Evolutionary conservation across 2,329 filamentous ascomycete species (phyloP), one percentile per base, ranked within the genome.

Genomic region (Phaeomoniella chlamydospora): DNA sequence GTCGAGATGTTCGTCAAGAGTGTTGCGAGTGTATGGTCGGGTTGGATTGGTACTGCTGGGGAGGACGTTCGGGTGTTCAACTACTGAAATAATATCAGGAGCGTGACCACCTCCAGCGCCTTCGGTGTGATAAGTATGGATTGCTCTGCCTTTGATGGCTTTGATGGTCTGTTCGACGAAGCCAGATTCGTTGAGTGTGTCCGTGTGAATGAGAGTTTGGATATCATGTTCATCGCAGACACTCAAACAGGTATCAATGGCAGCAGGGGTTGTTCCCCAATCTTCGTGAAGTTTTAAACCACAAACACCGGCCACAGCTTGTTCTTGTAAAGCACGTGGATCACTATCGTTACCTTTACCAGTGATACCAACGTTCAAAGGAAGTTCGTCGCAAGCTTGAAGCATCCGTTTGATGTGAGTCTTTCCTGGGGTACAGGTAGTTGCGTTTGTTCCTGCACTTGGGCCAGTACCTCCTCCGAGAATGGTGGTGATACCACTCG

Each of bases 41-140:
- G 88, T 96, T 0, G 88, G 88, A 55, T 94, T 96, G 0, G 88
- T 96, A 33, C 80, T 88, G 4, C 79, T 85, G 0, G 88, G 88
- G 1, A 96, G 71, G 2, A 96, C 86, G 52, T 96, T 90, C 33
- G 73, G 60, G 49, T 87, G 79, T 56, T 92, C 85, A 9, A 94
- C 88, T 1, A 94, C 86, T 17, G 74, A 80, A 58, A 96, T 94
- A 58, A 96, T 94, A 56, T 96, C 88, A 0, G 88, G 88, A 1
- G 88, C 88, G 57, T 96, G 88, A 3, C 88, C 88, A 45, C 88
- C 88, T 29, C 88, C 88, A 2, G 88, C 88, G 29, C 88, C 88
- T 63, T 96, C 88, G 18, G 86, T 94, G 61, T 96, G 88, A 59
- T 96, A 96, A 1, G 88, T 93, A 60, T 96, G 88, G 49, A 96